Percentiles rank a stretch among this genome's conserved stretches.
Conservation (phyloP, 371 early-diverging fungal genomes). For the Mortierella sp. region DNA sequence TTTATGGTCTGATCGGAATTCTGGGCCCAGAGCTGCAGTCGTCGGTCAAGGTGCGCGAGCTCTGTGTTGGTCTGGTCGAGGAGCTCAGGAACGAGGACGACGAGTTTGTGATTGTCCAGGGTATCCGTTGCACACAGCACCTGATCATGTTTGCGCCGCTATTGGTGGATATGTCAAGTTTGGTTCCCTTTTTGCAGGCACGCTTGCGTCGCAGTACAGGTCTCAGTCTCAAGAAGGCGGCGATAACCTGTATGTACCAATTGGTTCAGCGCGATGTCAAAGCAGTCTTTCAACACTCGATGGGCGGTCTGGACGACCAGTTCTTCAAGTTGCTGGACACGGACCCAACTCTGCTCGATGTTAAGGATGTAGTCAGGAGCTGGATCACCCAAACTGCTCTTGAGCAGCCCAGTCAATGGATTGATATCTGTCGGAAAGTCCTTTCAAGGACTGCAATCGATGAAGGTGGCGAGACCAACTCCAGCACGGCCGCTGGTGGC, state of each 20-base stretch:
- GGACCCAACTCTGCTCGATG: conserved; percentile 83
- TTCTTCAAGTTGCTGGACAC: conserved; percentile 87
- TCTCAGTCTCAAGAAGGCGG: conserved; percentile 79
- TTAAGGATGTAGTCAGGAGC: conserved; percentile 83
- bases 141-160: conserved; percentile 92
- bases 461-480: conserved; percentile 38
- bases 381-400: conserved; percentile 82
- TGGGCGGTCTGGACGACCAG: conserved; percentile 84
- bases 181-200: conserved; percentile 85
- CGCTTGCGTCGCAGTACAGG: conserved; percentile 76
- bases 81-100: conserved; percentile 84
- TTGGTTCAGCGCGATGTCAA: conserved; percentile 85
- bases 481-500: conserved; percentile 13
- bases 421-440: conserved; percentile 85
- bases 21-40: conserved; percentile 93
- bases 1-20: conserved; percentile 90
- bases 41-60: conserved; percentile 78
- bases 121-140: conserved; percentile 90
- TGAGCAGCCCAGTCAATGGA: conserved; percentile 85
- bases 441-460: conserved; percentile 70
- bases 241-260: conserved; percentile 90
- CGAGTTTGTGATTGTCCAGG: conserved; percentile 86
- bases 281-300: conserved; percentile 75
- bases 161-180: conserved; percentile 71
- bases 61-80: conserved; percentile 83